Conservation (phyloP, 768 basidiomycete genomes). For the Mycena chlorophos region DNA sequence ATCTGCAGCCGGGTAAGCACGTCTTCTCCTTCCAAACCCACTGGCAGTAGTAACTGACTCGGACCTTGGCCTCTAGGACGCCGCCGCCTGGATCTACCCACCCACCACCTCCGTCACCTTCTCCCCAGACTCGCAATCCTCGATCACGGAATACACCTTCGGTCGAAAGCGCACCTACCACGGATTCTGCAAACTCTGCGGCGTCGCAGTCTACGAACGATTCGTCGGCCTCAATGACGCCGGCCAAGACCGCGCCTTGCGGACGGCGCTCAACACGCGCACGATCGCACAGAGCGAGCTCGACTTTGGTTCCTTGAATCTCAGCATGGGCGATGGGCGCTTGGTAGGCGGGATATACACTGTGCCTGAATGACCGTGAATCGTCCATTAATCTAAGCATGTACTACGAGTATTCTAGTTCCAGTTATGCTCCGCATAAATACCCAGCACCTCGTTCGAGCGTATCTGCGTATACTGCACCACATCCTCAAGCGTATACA, state of each 20-base stretch:
- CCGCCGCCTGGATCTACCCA: background rate
- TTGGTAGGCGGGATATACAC: no score
- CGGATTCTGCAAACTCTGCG: background rate
- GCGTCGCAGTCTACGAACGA: background rate
- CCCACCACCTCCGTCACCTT: background rate
- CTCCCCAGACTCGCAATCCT: background rate
- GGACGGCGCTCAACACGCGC: background rate
- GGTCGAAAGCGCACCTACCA: background rate
- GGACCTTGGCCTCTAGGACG: background rate
- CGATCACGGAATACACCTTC: background rate
- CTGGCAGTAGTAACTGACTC: no score
- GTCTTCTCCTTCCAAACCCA: no score
- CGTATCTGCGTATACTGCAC: conserved; percentile 12
- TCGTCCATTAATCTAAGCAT: no score
- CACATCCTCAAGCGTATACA: conserved; percentile 32
- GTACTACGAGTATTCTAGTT: no score
- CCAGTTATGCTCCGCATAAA: conserved; percentile 40
- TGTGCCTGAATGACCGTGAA: no score
- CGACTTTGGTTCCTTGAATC: background rate
- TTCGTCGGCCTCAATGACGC: background rate
- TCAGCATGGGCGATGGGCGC: background rate
- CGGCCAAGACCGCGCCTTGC: background rate
- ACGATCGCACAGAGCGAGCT: background rate
- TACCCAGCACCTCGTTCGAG: conserved; percentile 38
- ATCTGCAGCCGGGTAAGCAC: no score